Evolutionary conservation across 768 basidiomycete species (phyloP).

Genomic region (Kwoniella heveanensis): DNA sequence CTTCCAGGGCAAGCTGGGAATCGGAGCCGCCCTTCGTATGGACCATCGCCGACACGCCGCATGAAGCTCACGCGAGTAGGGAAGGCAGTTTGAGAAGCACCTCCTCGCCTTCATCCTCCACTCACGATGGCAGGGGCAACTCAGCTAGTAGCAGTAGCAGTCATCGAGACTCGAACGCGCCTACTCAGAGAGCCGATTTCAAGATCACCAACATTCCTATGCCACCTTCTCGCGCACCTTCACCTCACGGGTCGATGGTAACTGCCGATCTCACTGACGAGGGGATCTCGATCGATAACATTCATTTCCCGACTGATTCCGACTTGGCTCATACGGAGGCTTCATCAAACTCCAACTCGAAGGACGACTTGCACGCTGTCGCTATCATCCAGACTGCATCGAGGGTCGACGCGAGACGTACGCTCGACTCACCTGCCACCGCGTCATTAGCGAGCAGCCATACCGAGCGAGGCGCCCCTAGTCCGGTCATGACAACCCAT

Average conservation of each 20-base stretch:
- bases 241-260: conserved; percentile 10
- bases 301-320: conserved; percentile 49
- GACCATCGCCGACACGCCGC: conserved; percentile 28
- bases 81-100: conserved; percentile 13
- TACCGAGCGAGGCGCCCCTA: conserved; percentile 17
- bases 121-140: conserved; percentile 14
- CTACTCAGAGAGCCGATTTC: conserved; percentile 35
- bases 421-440: conserved; percentile 34
- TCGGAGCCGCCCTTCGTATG: conserved; percentile 45
- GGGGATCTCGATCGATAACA: conserved; percentile 41
- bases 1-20: conserved; percentile 44
- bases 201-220: conserved; percentile 16
- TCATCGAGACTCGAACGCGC: conserved; percentile 19
- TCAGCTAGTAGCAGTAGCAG: too few relatives aligned
- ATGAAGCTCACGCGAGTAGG: not conserved
- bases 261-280: conserved; percentile 10
- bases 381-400: conserved; percentile 43
- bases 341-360: conserved; percentile 18
- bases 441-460: conserved; percentile 24
- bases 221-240: conserved; percentile 12
- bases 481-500: conserved; percentile 30
- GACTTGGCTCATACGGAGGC: conserved; percentile 40
- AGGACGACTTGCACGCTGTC: conserved; percentile 20
- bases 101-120: conserved; percentile 4
- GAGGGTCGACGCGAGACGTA: conserved; percentile 37